Evolutionary conservation across 1,139 yeast species (phyloP).

Genomic region (Kazachstania sp.): DNA sequence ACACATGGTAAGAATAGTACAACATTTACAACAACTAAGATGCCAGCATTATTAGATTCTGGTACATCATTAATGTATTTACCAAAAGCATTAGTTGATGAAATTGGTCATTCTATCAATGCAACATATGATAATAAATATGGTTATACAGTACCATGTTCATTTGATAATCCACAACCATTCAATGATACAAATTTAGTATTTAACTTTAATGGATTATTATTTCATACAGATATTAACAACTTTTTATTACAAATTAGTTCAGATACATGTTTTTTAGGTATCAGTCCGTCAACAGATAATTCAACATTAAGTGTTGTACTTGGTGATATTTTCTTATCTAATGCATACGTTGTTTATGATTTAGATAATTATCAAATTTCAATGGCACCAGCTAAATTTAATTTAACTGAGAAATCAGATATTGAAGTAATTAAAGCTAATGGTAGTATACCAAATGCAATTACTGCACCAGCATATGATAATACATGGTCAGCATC

Average conservation of each 20-base stretch:
- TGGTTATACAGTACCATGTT: constrained; percentile 35
- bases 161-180: constrained; percentile 33
- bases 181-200: constrained; percentile 43
- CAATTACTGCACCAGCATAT: constrained; percentile 34
- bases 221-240: constrained; percentile 15
- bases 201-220: constrained; percentile 39
- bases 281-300: constrained; percentile 26
- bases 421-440: constrained; percentile 34
- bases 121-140: constrained; percentile 27
- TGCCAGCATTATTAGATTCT: constrained; percentile 52
- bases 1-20: constrained; percentile 25
- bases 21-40: constrained; percentile 20
- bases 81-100: constrained; percentile 35
- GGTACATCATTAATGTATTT: constrained; percentile 57
- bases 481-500: constrained; percentile 31
- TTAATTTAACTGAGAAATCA: constrained; percentile 24
- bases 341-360: constrained; percentile 66
- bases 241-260: constrained; percentile 12
- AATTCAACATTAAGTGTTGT: constrained; percentile 27
- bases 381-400: constrained; percentile 54
- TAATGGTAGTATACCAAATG: constrained; percentile 37
- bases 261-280: constrained; percentile 31
- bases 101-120: constrained; percentile 34
- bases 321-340: constrained; percentile 68
- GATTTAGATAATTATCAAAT: constrained; percentile 60